Evolutionary conservation across 345 rosid genomes (phyloP).

Genomic region (Angophora floribunda): DNA sequence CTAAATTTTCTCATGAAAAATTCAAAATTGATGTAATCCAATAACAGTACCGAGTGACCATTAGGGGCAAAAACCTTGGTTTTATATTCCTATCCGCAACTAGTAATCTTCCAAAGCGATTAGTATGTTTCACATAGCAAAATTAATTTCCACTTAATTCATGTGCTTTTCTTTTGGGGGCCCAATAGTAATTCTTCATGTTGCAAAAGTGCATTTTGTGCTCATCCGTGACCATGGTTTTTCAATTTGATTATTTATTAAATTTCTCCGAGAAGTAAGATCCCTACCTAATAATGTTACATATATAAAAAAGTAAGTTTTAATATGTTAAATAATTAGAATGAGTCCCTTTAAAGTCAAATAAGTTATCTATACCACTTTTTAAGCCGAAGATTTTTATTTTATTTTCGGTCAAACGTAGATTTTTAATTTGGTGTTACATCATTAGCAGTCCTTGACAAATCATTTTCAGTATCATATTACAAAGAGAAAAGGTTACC

Average conservation of each 20-base stretch:
- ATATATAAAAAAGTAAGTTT: not conserved
- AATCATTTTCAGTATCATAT: not conserved
- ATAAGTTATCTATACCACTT: not conserved
- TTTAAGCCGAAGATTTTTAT: not conserved
- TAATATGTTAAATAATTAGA: not conserved
- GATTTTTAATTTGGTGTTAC: not conserved
- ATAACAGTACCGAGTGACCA: too few relatives aligned
- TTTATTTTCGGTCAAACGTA: not conserved
- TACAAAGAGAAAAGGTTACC: not conserved
- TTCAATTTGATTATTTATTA: not conserved
- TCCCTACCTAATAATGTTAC: not conserved
- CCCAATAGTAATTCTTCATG: not conserved
- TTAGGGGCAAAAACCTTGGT: too few relatives aligned
- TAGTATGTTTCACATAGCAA: too few relatives aligned
- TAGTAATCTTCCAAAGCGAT: too few relatives aligned
- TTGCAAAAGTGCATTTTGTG: not conserved
- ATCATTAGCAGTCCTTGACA: too few relatives aligned
- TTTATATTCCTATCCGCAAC: too few relatives aligned
- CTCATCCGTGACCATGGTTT: not conserved
- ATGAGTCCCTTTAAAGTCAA: not conserved
- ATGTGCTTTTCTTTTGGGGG: too few relatives aligned
- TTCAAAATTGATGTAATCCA: too few relatives aligned
- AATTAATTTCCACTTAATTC: too few relatives aligned
- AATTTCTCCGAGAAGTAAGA: not conserved
- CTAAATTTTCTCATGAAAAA: too few relatives aligned